These are phyloP conservation scores for Vanderwaltozyma verrucispora DNA, from an alignment of 805 yeast species.

Conservation along the genomic window DNA sequence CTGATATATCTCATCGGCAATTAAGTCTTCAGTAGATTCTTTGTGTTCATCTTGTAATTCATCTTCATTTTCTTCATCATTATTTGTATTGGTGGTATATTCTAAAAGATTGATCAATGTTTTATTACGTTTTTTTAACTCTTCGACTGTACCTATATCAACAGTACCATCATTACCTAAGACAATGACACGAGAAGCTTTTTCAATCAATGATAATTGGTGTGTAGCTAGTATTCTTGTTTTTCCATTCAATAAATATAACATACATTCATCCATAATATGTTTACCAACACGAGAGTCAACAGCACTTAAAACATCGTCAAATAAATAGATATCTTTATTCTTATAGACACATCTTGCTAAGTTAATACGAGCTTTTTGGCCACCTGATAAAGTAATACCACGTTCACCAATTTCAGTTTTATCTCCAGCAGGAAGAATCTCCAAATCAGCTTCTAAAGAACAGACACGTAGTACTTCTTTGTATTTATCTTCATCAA, in stretches of 20 bases:
- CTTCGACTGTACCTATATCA: constrained; percentile 49
- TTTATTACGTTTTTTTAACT: constrained; percentile 35
- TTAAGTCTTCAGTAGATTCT: constrained; percentile 3
- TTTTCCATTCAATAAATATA: constrained; percentile 43
- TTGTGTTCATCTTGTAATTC: constrained; percentile 22
- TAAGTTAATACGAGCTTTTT: constrained; percentile 68
- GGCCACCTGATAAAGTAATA: constrained; percentile 81
- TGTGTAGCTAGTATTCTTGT: constrained; percentile 80
- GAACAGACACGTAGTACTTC: constrained; percentile 57
- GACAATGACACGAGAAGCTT: constrained; percentile 62
- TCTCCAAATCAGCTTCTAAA: constrained; percentile 50
- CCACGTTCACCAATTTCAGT: constrained; percentile 85
- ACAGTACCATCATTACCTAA: constrained; percentile 49
- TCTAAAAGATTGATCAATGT: constrained; percentile 45
- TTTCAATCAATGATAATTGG: constrained; percentile 59
- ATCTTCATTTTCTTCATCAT: constrained; percentile 24
- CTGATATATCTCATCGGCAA: constrained; percentile 8
- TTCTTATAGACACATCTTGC: constrained; percentile 73
- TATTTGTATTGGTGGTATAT: constrained; percentile 30
- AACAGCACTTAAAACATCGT: constrained; percentile 77
- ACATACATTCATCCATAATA: constrained; percentile 58
- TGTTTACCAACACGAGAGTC: constrained; percentile 82
- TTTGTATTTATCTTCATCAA: constrained; percentile 40
- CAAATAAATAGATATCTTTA: constrained; percentile 56
- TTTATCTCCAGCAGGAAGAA: constrained; percentile 62